Conservation (phyloP, 2,329 filamentous ascomycete genomes). For the Mariannaea sp. region DNA sequence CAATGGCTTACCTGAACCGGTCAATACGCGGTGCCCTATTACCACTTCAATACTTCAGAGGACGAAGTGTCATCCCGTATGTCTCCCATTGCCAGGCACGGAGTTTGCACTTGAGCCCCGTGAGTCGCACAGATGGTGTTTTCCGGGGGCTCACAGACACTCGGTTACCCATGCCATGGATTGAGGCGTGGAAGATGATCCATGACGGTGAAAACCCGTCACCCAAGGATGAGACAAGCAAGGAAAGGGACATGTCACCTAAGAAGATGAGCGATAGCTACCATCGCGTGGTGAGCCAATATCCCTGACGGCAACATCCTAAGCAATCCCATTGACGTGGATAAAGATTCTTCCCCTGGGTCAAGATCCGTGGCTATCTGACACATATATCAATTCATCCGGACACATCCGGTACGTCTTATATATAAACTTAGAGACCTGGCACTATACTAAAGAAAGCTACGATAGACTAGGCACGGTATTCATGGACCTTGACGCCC, state of each 20-base stretch:
- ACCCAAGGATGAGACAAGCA: slow-evolving; percentile 9
- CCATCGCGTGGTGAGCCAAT: slow-evolving; percentile 34
- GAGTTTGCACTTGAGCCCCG: slow-evolving; percentile 28
- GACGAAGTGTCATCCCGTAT: neutral
- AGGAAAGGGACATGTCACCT: slow-evolving; percentile 36
- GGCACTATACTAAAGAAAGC: neutral
- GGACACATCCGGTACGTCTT: slow-evolving; percentile 65
- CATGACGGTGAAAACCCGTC: neutral
- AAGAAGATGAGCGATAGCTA: slow-evolving; percentile 42
- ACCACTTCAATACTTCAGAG: neutral
- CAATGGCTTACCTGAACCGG: neutral
- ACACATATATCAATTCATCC: slow-evolving; percentile 77
- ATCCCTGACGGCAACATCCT: neutral
- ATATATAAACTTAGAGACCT: neutral
- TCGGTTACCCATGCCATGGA: slow-evolving; percentile 37
- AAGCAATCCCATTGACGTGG: neutral
- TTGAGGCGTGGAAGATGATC: slow-evolving; percentile 31
- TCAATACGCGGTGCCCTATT: neutral
- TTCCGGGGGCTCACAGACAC: slow-evolving; percentile 36
- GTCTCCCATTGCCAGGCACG: neutral
- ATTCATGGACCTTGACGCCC: slow-evolving; percentile 79
- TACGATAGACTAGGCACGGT: slow-evolving; percentile 64
- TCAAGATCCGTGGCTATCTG: slow-evolving; percentile 76
- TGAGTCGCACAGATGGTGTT: slow-evolving; percentile 36
- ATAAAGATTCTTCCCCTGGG: slow-evolving; percentile 62